Evolutionary conservation across 257 asterid species (phyloP), one percentile per base, ranked within the genome.

Genomic region (Solanum clarkiae): DNA sequence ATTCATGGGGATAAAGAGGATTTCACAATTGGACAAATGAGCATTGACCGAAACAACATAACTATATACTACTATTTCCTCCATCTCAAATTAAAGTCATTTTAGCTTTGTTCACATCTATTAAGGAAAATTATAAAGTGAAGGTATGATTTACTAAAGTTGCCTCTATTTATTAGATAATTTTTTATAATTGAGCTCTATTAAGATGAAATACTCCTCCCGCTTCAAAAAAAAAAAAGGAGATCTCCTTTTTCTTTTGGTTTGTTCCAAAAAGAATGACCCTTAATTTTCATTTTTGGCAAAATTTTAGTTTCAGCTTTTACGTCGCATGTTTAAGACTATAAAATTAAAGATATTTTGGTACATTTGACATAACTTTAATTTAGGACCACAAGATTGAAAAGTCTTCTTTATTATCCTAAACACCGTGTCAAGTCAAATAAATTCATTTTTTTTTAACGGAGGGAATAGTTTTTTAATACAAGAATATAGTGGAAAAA

Each of bases 1-100:
- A 92, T 92, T 90, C 93, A 93, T 89, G 87, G 91, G 90, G 87
- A 90, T 68, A 86, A 89, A 90, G 86, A 69, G 84, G 85, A 60
- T 71, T 88, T 71, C 92, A 83, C 87, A 85, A 90, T 89, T 89
- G 93, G 91, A 84, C 90, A 89, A 88, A 89, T 56, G 84, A 82
- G 82, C 85, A 91, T 88, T 91, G 88, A 92, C 93, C 90, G 88
- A 75, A 40, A 26, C 24, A 10, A 5, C 56, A 22, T 22, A 10
- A 62, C 17, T 59, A 59, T 59, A 9, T 59, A 20, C 3, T 20
- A 22, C 36, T 62, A 62, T 16, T 62, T 62, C 36, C 36, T 62
- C 13, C 26, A 6, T 62, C 17, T 7, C 69, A 62, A 62, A 62
- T 10, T 11, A n/a, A 60, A 8, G 12, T 62, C 36, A 22, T 8